A percentile compares a stretch with the other conserved stretches of the same genome.
phyloP scores from a whole-genome alignment of 73 alveolate species.

The Urostyla sp. region DNA sequence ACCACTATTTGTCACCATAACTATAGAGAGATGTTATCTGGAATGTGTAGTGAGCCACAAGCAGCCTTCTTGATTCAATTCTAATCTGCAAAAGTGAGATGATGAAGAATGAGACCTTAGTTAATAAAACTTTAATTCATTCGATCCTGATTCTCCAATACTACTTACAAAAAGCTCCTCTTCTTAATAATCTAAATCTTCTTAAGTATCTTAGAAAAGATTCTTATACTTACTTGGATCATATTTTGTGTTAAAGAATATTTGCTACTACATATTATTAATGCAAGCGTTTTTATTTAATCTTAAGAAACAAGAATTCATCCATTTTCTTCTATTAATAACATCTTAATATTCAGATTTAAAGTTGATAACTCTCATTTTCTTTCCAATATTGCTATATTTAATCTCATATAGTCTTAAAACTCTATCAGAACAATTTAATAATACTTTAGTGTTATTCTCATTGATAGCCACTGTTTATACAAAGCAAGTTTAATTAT shows the following conservation, averaged over 20 bases:
- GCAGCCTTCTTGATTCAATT: conserved; percentile 53
- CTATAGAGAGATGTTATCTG: conserved; percentile 26
- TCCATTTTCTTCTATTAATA: conserved; percentile 55
- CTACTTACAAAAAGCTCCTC: conserved; percentile 54
- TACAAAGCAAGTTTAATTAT: background rate
- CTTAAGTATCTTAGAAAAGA: background rate
- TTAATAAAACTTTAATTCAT: conserved; percentile 47
- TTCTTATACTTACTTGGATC: conserved; percentile 10
- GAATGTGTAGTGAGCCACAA: conserved; percentile 37
- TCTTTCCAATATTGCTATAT: background rate
- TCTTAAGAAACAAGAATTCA: conserved; percentile 48
- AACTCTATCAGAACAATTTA: conserved; percentile 55
- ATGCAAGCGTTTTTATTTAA: conserved; percentile 9
- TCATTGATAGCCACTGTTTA: conserved; percentile 7
- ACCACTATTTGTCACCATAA: conserved; percentile 56
- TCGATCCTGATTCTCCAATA: conserved; percentile 62
- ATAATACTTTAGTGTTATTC: conserved; percentile 13
- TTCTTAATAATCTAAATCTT: background rate
- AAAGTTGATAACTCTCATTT: background rate
- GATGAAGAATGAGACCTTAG: too few relatives aligned
- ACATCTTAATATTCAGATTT: conserved; percentile 49
- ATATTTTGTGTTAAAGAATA: background rate
- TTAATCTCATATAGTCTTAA: conserved; percentile 47
- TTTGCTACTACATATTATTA: conserved; percentile 3
- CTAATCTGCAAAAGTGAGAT: conserved; percentile 1